Evolutionary conservation across 2,329 filamentous ascomycete species (phyloP).

Genomic region (Sporothrix sp.): DNA sequence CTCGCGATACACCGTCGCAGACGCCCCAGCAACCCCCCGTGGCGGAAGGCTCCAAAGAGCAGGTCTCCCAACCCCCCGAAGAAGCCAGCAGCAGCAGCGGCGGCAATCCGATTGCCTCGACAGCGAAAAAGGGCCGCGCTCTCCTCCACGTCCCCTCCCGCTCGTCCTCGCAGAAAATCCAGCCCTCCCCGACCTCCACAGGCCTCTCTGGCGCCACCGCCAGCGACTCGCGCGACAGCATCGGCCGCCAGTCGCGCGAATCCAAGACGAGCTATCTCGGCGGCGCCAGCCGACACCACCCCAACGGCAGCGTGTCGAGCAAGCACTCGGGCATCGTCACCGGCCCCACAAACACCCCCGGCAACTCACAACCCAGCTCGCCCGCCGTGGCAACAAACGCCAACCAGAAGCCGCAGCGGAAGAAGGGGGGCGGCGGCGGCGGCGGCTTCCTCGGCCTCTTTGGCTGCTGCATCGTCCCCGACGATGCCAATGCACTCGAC

Average conservation of each 20-base stretch:
- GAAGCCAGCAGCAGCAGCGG: constrained; percentile 24
- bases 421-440: constrained; percentile 46
- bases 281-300: no score
- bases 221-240: constrained; percentile 51
- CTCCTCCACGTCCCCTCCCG: constrained; percentile 51
- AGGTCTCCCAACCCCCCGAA: constrained; percentile 32
- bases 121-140: constrained; percentile 38
- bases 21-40: constrained; percentile 22
- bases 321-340: constrained; percentile 48
- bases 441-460: constrained; percentile 46
- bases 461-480: constrained; percentile 57
- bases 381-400: constrained; percentile 35
- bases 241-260: constrained; percentile 54
- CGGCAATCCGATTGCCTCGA: constrained; percentile 6
- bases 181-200: constrained; percentile 49
- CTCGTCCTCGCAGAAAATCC: constrained; percentile 52
- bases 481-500: constrained; percentile 45
- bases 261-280: constrained; percentile 55
- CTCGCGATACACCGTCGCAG: constrained; percentile 27
- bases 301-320: constrained; percentile 60
- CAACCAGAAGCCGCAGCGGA: constrained; percentile 38
- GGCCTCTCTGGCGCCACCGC: constrained; percentile 51
- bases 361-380: constrained; percentile 42
- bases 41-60: constrained; percentile 35
- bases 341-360: constrained; percentile 40